Base-by-base conservation (phyloP, 108 stramenopile genomes). In the Cyclotella baltica region DNA sequence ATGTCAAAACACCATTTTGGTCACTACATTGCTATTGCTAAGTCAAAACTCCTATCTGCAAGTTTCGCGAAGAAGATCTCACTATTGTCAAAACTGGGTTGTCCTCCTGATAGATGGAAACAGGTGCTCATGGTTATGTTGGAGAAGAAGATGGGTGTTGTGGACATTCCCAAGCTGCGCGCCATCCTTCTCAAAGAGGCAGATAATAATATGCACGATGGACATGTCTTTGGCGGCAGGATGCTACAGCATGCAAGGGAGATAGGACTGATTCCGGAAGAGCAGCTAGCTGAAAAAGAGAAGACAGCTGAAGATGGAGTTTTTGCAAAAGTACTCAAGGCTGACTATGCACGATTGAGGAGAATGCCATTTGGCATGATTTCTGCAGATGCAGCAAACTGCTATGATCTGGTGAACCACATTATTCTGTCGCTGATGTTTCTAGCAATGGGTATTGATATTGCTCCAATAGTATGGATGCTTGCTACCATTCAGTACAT, bases 251-350 rank as follows among this genome's bases (percentile, higher is more conserved):
- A 33, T 3, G 78, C 72, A 5, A 15, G 72, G 35, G 23, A 46
- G 20, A 35, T 61, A 22, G 63, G 53, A 4, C 22, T 73, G 16
- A 58, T 76, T 10, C 80, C 75, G 3, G 68, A 70, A 18, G 75
- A 76, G 20, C 46, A 75, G 6, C 62, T 35, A 4, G 59, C 23
- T n/a, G 40, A 65, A 40, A 69, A 70, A 16, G 46, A 52, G 19
- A 47, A 19, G 0, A 76, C 75, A 20, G 62, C 70, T 1, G 80
- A 81, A 23, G 75, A 76, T 68, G 80, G 48, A 0, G 66, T 50
- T 0, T 51, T 71, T 0, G 64, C 58, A 30, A 57, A 71, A 29
- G 61, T 76, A 0, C 31, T 81, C 15, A 48, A 22, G 29, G 58
- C 67, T 52, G 70, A 70, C 33, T 31, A 75, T 4, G 61, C 62